Conservation (phyloP, 2,329 filamentous ascomycete genomes). For the Botrytis byssoidea region DNA sequence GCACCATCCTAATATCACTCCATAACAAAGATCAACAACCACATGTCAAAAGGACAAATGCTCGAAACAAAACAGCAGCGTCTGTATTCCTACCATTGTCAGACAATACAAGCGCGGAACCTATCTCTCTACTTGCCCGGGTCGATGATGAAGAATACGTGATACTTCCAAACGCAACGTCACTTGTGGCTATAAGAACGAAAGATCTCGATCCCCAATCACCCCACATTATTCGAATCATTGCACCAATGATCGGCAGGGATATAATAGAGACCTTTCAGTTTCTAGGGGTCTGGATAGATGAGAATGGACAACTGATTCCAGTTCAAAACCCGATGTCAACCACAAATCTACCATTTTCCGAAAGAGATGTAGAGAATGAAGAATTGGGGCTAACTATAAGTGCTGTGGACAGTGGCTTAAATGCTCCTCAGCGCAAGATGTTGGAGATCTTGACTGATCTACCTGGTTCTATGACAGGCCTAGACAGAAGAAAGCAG, state of each 20-base stretch:
- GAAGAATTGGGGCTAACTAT: not conserved
- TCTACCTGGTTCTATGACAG: slow-evolving; percentile 31
- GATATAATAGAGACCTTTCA: slow-evolving; percentile 29
- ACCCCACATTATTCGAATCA: slow-evolving; percentile 31
- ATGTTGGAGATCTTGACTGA: slow-evolving; percentile 40
- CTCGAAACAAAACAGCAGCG: not conserved
- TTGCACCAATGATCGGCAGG: slow-evolving; percentile 32
- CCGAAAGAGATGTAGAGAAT: not conserved
- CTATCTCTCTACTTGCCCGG: slow-evolving; percentile 33
- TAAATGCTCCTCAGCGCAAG: slow-evolving; percentile 22
- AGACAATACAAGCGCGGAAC: slow-evolving; percentile 27
- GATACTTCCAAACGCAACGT: slow-evolving; percentile 32
- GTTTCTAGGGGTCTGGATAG: slow-evolving; percentile 34
- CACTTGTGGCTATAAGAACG: slow-evolving; percentile 25
- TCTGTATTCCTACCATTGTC: slow-evolving; percentile 21
- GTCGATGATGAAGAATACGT: slow-evolving; percentile 35
- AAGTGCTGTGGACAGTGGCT: not conserved
- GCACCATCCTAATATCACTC: slow-evolving; percentile 30
- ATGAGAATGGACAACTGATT: slow-evolving; percentile 29
- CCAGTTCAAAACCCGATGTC: slow-evolving; percentile 13
- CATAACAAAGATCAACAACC: slow-evolving; percentile 21
- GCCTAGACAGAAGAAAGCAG: slow-evolving; percentile 21
- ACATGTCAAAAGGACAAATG: not conserved
- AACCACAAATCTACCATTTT: not conserved
- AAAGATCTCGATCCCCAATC: slow-evolving; percentile 24